Percentiles rank a stretch among this genome's conserved stretches.
Evolutionary conservation across 2,329 filamentous ascomycete genomes (phyloP).

Genomic region (Penicillium glabrum): DNA sequence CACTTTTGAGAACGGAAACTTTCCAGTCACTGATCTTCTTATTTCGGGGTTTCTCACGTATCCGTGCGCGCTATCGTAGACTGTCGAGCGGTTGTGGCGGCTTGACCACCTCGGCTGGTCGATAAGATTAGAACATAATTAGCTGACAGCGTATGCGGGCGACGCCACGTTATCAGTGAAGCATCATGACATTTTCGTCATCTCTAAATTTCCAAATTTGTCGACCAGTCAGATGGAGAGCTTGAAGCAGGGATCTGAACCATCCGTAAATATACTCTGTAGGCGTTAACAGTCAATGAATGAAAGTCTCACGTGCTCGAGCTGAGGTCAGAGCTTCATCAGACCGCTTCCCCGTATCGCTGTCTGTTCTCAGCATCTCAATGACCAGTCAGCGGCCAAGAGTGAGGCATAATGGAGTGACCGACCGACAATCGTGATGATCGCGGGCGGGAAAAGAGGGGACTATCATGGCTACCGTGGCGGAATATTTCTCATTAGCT

Average conservation of each 20-base stretch:
- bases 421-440: constrained; percentile 24
- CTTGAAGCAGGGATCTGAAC: not conserved
- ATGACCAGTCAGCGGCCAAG: constrained; percentile 2
- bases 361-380: not conserved
- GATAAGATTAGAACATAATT: constrained; percentile 9
- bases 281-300: not conserved
- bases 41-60: constrained; percentile 6
- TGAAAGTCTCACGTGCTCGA: constrained; percentile 14
- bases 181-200: constrained; percentile 8
- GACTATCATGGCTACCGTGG: not conserved
- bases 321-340: constrained; percentile 11
- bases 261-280: not conserved
- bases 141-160: constrained; percentile 1
- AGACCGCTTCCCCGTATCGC: constrained; percentile 9
- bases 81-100: constrained; percentile 23
- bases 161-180: constrained; percentile 16
- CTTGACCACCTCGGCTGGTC: constrained; percentile 1
- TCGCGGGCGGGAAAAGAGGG: constrained; percentile 19
- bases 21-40: constrained; percentile 2
- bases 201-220: not conserved
- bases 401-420: constrained; percentile 8
- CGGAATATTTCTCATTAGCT: not conserved
- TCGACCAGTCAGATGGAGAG: not conserved
- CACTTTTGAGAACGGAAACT: not conserved
- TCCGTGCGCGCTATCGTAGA: constrained; percentile 20